phyloP scores from a whole-genome alignment of 805 yeast genomes.

The Candida schatavii region DNA sequence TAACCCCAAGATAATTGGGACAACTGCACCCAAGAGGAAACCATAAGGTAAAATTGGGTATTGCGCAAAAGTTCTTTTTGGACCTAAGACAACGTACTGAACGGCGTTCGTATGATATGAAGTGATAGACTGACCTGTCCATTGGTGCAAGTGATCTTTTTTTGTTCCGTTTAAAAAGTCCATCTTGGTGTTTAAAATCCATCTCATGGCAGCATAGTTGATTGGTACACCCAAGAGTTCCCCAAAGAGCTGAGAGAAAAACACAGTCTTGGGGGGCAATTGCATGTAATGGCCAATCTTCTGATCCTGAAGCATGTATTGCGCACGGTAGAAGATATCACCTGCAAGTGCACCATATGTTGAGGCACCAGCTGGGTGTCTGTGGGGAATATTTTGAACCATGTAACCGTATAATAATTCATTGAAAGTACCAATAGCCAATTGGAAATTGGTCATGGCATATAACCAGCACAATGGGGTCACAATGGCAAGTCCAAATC shows the following conservation, averaged over 20 bases:
- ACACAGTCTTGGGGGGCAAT: slow-evolving; percentile 49
- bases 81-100: slow-evolving; percentile 51
- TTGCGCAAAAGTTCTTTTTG: slow-evolving; percentile 39
- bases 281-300: slow-evolving; percentile 54
- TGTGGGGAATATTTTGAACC: slow-evolving; percentile 29
- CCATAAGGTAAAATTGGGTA: slow-evolving; percentile 46
- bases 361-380: slow-evolving; percentile 49
- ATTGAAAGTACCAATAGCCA: slow-evolving; percentile 51
- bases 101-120: slow-evolving; percentile 47
- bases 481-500: slow-evolving; percentile 44
- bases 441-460: slow-evolving; percentile 50
- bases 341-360: slow-evolving; percentile 53
- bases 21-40: slow-evolving; percentile 36
- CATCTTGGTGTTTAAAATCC: slow-evolving; percentile 41
- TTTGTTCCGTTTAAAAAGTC: slow-evolving; percentile 32
- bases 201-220: slow-evolving; percentile 46
- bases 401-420: slow-evolving; percentile 47
- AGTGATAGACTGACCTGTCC: slow-evolving; percentile 48
- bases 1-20: slow-evolving; percentile 32
- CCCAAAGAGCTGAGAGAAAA: slow-evolving; percentile 51
- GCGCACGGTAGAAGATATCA: slow-evolving; percentile 36
- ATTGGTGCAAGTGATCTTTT: slow-evolving; percentile 47
- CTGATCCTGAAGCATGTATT: slow-evolving; percentile 19
- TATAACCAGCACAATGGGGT: slow-evolving; percentile 49
- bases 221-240: slow-evolving; percentile 52